A percentile compares a stretch with the other conserved stretches of the same genome.
Conservation (phyloP, 345 rosid genomes). For the Mangifera indica region DNA sequence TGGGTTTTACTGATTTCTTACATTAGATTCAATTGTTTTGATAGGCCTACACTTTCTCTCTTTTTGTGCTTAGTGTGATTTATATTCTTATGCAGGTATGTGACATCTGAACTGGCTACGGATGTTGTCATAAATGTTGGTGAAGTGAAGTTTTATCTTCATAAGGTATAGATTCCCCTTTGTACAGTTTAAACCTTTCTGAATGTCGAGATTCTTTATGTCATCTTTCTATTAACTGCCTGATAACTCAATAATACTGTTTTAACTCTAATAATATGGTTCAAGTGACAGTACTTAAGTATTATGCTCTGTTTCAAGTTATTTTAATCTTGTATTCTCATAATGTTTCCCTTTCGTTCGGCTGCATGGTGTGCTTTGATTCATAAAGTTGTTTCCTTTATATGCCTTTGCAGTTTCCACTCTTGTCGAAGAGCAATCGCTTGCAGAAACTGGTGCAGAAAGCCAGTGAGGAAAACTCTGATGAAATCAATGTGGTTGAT, state of each 20-base stretch:
- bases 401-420: slow-evolving; percentile 69
- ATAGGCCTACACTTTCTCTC: not conserved
- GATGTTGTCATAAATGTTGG: slow-evolving; percentile 69
- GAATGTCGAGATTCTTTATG: not conserved
- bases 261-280: too few relatives aligned
- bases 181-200: not conserved
- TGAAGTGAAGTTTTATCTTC: slow-evolving; percentile 79
- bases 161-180: slow-evolving; percentile 52
- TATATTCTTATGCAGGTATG: slow-evolving; percentile 49
- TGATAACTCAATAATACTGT: too few relatives aligned
- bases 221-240: too few relatives aligned
- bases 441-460: slow-evolving; percentile 61
- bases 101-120: slow-evolving; percentile 66
- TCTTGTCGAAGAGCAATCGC: slow-evolving; percentile 74
- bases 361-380: not conserved
- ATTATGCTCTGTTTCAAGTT: too few relatives aligned
- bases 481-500: slow-evolving; percentile 57
- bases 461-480: slow-evolving; percentile 50
- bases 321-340: too few relatives aligned
- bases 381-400: slow-evolving; percentile 6
- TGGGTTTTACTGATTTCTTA: slow-evolving; percentile 6
- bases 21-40: not conserved
- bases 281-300: too few relatives aligned
- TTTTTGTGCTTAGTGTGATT: slow-evolving; percentile 20
- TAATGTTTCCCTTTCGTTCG: not conserved